Base-by-base conservation (phyloP, 306 rosid genomes). In the Lathyrus oleraceus region DNA sequence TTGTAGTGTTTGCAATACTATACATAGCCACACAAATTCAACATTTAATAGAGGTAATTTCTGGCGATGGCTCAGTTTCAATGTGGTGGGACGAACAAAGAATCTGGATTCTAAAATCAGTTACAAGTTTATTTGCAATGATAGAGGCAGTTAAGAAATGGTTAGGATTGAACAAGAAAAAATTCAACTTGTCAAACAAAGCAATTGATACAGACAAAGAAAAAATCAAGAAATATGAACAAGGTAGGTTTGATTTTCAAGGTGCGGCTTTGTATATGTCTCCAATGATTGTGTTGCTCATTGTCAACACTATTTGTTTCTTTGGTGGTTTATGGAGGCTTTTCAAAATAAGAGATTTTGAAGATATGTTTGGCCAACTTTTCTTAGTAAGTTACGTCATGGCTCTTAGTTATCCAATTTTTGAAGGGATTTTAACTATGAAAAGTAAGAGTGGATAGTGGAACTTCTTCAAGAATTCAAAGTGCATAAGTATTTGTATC, bases 81-180 rank as follows among this genome's bases (percentile, higher is more conserved):
- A 84, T 73, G 69, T 84, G 82, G 85, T 80, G 87, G 85, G 78
- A 84, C 57, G 87, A 84, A 57, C 83, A 79, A 42, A 70, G 87
- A 77, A 84, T 80, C 25, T 84, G 85, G 81, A 53, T 79, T 23
- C 62, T 83, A 0, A 83, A 79, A 43, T 76, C 75, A 8, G 82
- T 83, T 4, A 73, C 75, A 10, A 63, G 82, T 48, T 4, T 77
- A 13, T 80, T 80, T 15, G 82, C 85, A 76, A 5, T 81, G 0
- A 16, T 43, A 32, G 83, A 63, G 0, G 88, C 61, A 25, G 1
- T 14, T 5, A 74, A 78, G 66, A 78, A 84, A 69, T 20, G 53
- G 69, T 35, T 72, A 13, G 85, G 88, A 13, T 45, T 67, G 63
- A 77, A 43, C 40, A 73, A 84, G 71, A 54, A 39, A 3, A 79